phyloP scores from a whole-genome alignment of 768 basidiomycete species.

The Omphalotus guepiniiformis region DNA sequence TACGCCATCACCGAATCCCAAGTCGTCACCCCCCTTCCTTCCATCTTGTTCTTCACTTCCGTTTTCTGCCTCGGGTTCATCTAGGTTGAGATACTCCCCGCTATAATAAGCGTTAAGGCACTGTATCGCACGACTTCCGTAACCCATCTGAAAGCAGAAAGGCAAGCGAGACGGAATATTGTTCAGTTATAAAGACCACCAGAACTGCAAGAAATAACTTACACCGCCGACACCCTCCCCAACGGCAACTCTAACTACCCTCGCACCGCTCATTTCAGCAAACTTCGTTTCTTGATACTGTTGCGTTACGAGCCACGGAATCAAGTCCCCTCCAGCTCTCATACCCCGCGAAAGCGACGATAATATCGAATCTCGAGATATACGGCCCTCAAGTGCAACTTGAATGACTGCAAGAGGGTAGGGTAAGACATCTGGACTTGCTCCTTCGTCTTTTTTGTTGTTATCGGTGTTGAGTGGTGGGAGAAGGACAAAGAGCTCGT shows the following conservation, averaged over 20 bases:
- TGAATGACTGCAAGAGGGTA: constrained; percentile 95
- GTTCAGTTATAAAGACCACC: constrained; percentile 7
- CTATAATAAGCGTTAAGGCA: constrained; percentile 88
- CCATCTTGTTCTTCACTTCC: neutral
- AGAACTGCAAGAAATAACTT: constrained; percentile 24
- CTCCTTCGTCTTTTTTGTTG: constrained; percentile 36
- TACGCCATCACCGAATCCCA: constrained; percentile 35
- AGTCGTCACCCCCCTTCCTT: too few species aligned
- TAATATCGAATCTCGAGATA: constrained; percentile 80
- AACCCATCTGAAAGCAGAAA: constrained; percentile 73
- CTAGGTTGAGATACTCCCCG: constrained; percentile 86
- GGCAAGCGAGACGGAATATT: constrained; percentile 2
- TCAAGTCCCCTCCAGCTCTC: constrained; percentile 92
- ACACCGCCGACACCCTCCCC: constrained; percentile 95
- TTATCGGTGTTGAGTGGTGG: constrained; percentile 91
- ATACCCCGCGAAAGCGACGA: constrained; percentile 81
- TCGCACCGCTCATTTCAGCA: constrained; percentile 84
- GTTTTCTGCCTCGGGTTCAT: constrained; percentile 56
- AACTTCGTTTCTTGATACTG: constrained; percentile 97
- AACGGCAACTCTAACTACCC: constrained; percentile 89
- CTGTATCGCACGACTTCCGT: constrained; percentile 85
- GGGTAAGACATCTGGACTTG: constrained; percentile 44
- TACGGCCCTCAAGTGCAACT: constrained; percentile 92
- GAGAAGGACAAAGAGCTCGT: constrained; percentile 92
- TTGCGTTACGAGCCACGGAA: constrained; percentile 93